Evolutionary conservation across 371 early-diverging fungal species (phyloP), one percentile per base, ranked within the genome.

Genomic region (Apophysomyces ossiformis): DNA sequence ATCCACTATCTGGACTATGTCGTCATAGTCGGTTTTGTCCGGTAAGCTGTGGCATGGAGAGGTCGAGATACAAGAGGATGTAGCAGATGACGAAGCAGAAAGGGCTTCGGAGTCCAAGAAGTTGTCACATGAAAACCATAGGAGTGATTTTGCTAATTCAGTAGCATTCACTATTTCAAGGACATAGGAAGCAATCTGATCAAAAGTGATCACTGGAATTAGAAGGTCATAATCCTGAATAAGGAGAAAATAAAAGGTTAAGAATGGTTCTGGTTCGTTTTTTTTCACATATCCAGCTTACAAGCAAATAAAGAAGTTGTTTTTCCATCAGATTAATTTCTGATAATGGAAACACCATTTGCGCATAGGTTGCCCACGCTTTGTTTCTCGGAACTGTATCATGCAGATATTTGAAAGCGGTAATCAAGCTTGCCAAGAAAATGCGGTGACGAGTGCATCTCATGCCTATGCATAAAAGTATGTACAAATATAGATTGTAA

Each of bases 271-370:
- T 21, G 9, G 2, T 50, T 46, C 3, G 7, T 18, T 18, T 18
- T 47, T 18, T 50, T 9, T 50, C 32, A 26, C 2, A 26, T 8
- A n/a, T 50, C 4, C 1, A 7, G 26, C 60, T 35, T 70, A 65
- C 86, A 37, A 91, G 80, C 59, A 91, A 70, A 12, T 79, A 80
- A 60, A 91, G 82, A 39, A 91, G 72, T 72, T 91, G 90, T 67
- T 85, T 84, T 69, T 91, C 91, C 90, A 90, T 91, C 21, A 90
- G 73, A 58, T 91, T 91, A 58, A 91, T 84, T 69, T 91, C 91
- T 6, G 83, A 77, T 6, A 90, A 76, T 1, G 90, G 87, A 67
- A 89, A 90, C 9, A 21, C 18, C 37, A 87, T 70, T 0, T 74
- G 68, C 1, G 88, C 81, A 64, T 85, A 84, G 11, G 77, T 74